Conservation (phyloP, 305 asterid species). For the Solanum hybrid region DNA sequence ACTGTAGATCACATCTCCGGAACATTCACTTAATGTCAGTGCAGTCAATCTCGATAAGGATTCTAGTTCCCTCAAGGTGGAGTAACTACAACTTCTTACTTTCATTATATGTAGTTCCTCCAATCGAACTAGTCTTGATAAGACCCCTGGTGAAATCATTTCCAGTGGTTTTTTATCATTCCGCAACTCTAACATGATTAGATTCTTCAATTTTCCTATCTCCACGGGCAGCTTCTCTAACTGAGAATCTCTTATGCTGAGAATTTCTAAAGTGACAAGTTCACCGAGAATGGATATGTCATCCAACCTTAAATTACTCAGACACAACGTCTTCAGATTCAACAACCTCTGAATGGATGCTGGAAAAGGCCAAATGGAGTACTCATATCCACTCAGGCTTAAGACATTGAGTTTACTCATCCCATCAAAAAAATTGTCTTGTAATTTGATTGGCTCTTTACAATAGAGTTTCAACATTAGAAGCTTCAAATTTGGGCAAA, state of each 20-base stretch:
- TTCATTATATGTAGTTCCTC: slow-evolving; percentile 10
- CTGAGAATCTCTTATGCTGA: slow-evolving; percentile 4
- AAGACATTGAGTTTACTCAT: slow-evolving; percentile 21
- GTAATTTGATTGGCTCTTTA: background rate
- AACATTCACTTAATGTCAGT: background rate
- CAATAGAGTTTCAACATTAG: background rate
- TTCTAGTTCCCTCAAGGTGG: slow-evolving; percentile 9
- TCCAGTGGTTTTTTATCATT: background rate
- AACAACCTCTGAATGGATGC: background rate
- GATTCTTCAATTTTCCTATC: slow-evolving; percentile 7
- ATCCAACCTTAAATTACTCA: background rate
- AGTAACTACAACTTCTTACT: background rate
- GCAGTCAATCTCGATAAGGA: background rate
- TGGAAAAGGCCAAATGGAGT: background rate
- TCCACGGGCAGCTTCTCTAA: background rate
- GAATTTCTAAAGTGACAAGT: slow-evolving; percentile 18
- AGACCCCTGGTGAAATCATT: background rate
- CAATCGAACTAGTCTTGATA: slow-evolving; percentile 7
- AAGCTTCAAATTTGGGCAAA: background rate
- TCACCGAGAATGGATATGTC: slow-evolving; percentile 13
- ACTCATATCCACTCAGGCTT: background rate
- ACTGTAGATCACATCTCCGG: background rate
- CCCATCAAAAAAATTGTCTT: background rate
- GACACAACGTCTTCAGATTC: slow-evolving; percentile 14
- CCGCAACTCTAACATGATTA: background rate